phyloP scores from a whole-genome alignment of 1,284 basidiomycete species.

The Sporisorium graminicola region DNA sequence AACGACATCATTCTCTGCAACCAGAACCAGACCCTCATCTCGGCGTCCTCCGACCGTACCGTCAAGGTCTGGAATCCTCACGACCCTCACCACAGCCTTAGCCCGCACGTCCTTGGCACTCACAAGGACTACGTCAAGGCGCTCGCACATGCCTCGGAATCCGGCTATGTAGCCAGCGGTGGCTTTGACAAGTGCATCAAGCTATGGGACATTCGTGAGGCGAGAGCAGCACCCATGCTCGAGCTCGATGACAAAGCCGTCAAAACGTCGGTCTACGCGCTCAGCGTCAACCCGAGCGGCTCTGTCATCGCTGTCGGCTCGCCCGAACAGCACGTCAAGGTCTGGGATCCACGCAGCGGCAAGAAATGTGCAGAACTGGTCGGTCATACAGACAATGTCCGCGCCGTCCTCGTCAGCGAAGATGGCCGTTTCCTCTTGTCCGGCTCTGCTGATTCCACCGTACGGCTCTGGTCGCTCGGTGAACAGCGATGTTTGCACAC shows the following conservation, averaged over 20 bases:
- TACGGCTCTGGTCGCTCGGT: constrained; percentile 93
- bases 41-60: constrained; percentile 94
- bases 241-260: constrained; percentile 48
- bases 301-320: constrained; percentile 86
- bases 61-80: constrained; percentile 95
- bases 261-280: constrained; percentile 67
- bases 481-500: constrained; percentile 92
- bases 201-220: constrained; percentile 78
- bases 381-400: constrained; percentile 96
- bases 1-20: constrained; percentile 95
- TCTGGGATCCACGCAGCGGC: constrained; percentile 86
- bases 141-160: constrained; percentile 65
- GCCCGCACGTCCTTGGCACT: constrained; percentile 79
- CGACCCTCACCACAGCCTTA: constrained; percentile 74
- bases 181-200: constrained; percentile 94
- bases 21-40: constrained; percentile 91
- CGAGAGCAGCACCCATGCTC: constrained; percentile 59
- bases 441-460: constrained; percentile 74
- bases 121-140: constrained; percentile 94
- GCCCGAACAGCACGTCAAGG: constrained; percentile 86
- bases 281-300: constrained; percentile 77
- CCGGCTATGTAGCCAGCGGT: constrained; percentile 79
- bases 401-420: constrained; percentile 86
- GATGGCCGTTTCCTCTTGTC: constrained; percentile 80
- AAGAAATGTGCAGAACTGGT: constrained; percentile 59